Evolutionary conservation across 352 stramenopile species (phyloP), one percentile per base, ranked within the genome.

Genomic region (Phytophthora palmivora): DNA sequence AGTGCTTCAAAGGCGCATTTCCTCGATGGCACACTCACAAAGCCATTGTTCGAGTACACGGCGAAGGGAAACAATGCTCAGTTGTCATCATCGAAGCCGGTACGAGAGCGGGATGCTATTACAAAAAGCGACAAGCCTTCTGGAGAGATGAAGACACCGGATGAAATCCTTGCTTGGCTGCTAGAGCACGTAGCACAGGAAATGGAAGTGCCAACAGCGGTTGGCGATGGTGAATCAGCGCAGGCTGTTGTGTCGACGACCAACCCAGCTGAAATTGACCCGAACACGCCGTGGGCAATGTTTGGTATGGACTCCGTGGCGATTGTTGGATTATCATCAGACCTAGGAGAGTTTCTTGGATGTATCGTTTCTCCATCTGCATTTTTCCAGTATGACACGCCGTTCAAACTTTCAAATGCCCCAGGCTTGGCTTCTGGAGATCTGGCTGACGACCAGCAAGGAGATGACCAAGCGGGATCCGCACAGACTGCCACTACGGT

Each of bases 101-200:
- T 36, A 11, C 14, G 63, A 12, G 21, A 57, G 49, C 76, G 41
- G 19, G 39, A 6, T 57, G 30, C 3, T 38, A 44, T 26, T 15
- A 33, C 63, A 14, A 74, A 66, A n/a, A 16, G 39, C 28, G 47
- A 49, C 16, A 63, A 70, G 26, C 24, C 49, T 10, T 65, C 62
- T 41, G 69, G 67, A 50, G 58, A 74, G 7, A 19, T 89, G 24
- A 91, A 91, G 63, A 87, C 81, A 0, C 66, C 75, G 10, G 79
- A 84, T 28, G 79, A 91, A 52, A 94, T 94, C 26, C 60, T 92
- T 4, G 67, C 79, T 4, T 94, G 85, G 85, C 53, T 94, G 8
- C 37, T 92, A 2, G 72, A 90, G 45, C 75, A 80, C 22, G 64
- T 92, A 5, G 78, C 81, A 15, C 76, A 87, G 37, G 85, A 92